Evolutionary conservation across 768 basidiomycete species (phyloP), one percentile per base, ranked within the genome.

Genomic region (Ramaria rubella): DNA sequence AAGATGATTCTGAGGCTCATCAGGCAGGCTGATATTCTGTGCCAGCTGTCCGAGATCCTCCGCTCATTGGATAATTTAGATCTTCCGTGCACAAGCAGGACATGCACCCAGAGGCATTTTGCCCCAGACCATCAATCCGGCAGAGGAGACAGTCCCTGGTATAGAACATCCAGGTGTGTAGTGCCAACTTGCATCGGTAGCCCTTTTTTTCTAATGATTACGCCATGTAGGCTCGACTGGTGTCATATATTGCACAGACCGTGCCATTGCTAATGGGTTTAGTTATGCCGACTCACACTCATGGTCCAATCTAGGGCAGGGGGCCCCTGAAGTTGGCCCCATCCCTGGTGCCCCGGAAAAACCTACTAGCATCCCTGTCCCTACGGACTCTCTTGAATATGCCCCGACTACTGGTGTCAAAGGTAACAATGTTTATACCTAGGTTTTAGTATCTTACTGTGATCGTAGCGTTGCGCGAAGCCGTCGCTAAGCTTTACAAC

Each of bases 221-320:
- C 45, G 49, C 14, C 69, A 67, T 46, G 63, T 63, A n/a, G 66
- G 68, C 31, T 65, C 64, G 15, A 69, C 69, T 1, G 73, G 72
- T 34, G 82, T 85, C 26, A 84, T 94, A 64, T 96, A 94, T 68
- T 94, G 92, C 70, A 91, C 89, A 1, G 90, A 94, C 66, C 84
- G 93, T 58, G 90, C 93, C n/a, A 90, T 92, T 75, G 92, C 92
- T 11, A 95, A 96, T 66, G 94, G 94, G 8, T 96, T 93, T 75
- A 59, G 58, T 34, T 44, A 58, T 36, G 80, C 86, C 58, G 74
- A 75, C 61, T 83, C 83, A 14, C 85, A 90, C 64, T 84, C 86
- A 61, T 93, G 91, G 90, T 79, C 87, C 5, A 91, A 92, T 65
- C 77, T 91, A 9, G 94, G 94, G n/a, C 92, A 94, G 71, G 90